These are phyloP conservation scores for Aaosphaeria pasadenensis DNA, from an alignment of 2,329 filamentous ascomycete species.

Conservation along the genomic window DNA sequence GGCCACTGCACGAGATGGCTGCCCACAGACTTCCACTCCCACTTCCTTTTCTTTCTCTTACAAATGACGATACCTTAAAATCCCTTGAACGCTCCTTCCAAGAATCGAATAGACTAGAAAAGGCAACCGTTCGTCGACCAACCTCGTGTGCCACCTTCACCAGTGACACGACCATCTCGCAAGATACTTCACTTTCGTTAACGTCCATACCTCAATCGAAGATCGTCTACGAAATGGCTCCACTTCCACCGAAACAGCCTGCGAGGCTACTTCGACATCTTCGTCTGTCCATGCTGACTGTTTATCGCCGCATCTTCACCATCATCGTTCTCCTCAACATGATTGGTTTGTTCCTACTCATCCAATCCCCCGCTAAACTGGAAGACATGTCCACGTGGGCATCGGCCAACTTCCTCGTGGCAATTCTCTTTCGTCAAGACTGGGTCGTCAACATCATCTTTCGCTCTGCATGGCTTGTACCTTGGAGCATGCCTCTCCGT, in stretches of 20 bases:
- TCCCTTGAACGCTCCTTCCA: too few relatives aligned
- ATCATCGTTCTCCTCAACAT: constrained; percentile 41
- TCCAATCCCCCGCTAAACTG: constrained; percentile 1
- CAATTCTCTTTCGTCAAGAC: constrained; percentile 30
- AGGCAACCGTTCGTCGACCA: constrained; percentile 4
- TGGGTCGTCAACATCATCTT: constrained; percentile 29
- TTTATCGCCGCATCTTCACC: constrained; percentile 44
- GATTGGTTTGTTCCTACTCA: constrained; percentile 16
- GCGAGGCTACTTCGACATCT: constrained; percentile 13
- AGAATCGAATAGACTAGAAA: constrained; percentile 10
- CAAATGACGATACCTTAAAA: too few relatives aligned
- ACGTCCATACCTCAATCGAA: neutral
- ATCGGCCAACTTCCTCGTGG: constrained; percentile 30
- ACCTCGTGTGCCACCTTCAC: neutral
- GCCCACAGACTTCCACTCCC: too few relatives aligned
- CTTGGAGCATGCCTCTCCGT: constrained; percentile 21
- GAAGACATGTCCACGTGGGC: constrained; percentile 24
- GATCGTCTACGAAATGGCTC: neutral
- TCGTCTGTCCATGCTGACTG: constrained; percentile 15
- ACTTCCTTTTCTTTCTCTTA: too few relatives aligned
- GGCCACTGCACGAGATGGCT: too few relatives aligned
- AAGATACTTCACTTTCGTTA: neutral
- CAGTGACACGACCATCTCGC: neutral
- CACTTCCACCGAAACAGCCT: constrained; percentile 9
- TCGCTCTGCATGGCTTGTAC: constrained; percentile 25